Base-by-base conservation (phyloP, 1,139 yeast species). In the Lodderomyces margitis region DNA sequence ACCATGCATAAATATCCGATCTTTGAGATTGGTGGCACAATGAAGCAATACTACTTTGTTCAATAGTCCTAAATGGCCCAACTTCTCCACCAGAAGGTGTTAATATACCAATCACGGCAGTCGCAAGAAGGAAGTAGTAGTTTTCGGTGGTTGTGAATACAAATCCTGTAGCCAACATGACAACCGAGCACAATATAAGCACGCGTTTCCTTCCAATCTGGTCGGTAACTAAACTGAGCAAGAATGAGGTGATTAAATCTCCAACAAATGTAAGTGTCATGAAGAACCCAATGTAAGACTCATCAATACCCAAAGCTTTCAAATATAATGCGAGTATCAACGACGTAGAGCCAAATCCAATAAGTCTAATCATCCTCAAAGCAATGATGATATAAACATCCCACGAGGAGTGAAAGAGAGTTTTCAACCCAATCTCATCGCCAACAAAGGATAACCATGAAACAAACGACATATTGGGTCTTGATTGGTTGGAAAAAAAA, bases 31-130 rank as follows among this genome's bases (percentile, higher is more conserved):
- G 52, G 2, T 61, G 60, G 24, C 38, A 36, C 46, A 69, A 55
- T 10, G 68, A 59, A 0, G 74, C 73, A 32, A 70, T 60, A 1
- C 68, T 49, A 32, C 70, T 57, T 40, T 68, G 74, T 46, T 70
- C 76, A 17, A 69, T 58, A 3, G 73, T 62, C 41, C 74, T 55
- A 48, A 68, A 70, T 0, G 74, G 69, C 0, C 75, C 74, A 12
- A 69, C 74, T 46, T 70, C 76, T 2, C 69, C 71, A 1, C 75
- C 75, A 21, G 66, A 60, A 4, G 74, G 72, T 1, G 74, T 68
- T 30, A 70, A 53, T 12, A 68, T 62, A 2, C 76, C 75, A 7
- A 65, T 23, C 8, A 63, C 48, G 0, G 68, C 65, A 17, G 58
- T 52, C 0, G 49, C 38, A 17, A 62, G 53, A 36, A 70, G 50